Evolutionary conservation across 139 green algal genomes (phyloP), one percentile per base, ranked within the genome.

Genomic region (Mesostigma viride): DNA sequence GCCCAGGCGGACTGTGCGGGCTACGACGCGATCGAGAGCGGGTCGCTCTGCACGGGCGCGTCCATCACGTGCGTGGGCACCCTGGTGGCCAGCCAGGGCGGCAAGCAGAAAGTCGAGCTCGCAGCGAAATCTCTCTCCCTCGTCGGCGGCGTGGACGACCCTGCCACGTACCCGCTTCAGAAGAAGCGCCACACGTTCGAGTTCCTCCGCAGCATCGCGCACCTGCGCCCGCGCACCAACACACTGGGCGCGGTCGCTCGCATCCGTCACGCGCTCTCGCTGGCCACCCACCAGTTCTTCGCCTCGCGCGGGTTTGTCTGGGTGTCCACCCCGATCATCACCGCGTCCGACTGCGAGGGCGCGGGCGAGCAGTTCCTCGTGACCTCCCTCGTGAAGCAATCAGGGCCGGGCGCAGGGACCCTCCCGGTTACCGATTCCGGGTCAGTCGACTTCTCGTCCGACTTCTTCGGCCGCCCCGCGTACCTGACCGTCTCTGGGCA

Each of bases 351-450:
- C 73, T 95, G 87, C 67, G 92, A 99, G 74, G 93, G 93, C 24
- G 93, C 93, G 20, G 93, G 93, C 17, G 93, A 99, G 79, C 95
- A 96, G 86, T 99, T 99, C 81, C 85, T 94, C 78, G 91, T 94
- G 31, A 36, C 82, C 33, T 60, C 60, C 3, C 40, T 78, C 14
- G 35, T 83, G 35, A 65, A 34, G 3, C 30, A 57, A 6, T 47
- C 32, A 34, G 22, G 33, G 62, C 24, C n/a, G n/a, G 30, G 62
- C 35, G 31, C 26, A 26, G 6, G 26, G 4, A 58, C 32, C 26
- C 27, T n/a, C n/a, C n/a, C n/a, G n/a, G n/a, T n/a, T n/a, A n/a
- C n/a, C n/a, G n/a, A n/a, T n/a, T n/a, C n/a, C n/a, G n/a, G n/a
- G n/a, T n/a, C n/a, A n/a, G n/a, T n/a, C n/a, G n/a, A n/a, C n/a